These are phyloP conservation scores for Fusarium sp. DNA, from an alignment of 2,329 filamentous ascomycete genomes.

Conservation along the genomic window DNA sequence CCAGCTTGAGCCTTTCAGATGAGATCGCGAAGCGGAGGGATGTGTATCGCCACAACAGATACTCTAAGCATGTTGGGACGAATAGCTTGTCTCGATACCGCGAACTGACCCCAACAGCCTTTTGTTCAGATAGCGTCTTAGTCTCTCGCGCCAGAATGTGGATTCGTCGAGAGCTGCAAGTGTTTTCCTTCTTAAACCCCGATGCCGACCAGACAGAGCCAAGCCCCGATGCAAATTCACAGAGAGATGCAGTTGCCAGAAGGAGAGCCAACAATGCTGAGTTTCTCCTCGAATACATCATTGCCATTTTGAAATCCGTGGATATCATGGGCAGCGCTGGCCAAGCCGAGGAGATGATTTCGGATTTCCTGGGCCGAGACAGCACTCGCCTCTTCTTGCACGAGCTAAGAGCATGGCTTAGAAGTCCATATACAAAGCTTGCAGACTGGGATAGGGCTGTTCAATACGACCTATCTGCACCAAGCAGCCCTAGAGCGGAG, in stretches of 20 bases:
- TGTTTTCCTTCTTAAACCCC: conserved; percentile 76
- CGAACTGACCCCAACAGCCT: conserved; percentile 74
- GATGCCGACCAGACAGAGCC: conserved; percentile 35
- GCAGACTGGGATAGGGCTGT: conserved; percentile 83
- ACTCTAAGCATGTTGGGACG: conserved; percentile 83
- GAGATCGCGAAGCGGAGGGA: conserved; percentile 65
- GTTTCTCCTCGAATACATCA: conserved; percentile 85
- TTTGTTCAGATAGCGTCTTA: conserved; percentile 72
- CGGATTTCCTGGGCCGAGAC: conserved; percentile 79
- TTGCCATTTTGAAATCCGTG: conserved; percentile 83
- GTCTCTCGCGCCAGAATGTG: conserved; percentile 81
- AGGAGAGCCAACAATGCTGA: conserved; percentile 74
- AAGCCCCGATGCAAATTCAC: neutral
- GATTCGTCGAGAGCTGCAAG: conserved; percentile 83
- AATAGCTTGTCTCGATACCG: conserved; percentile 81
- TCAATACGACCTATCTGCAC: conserved; percentile 65
- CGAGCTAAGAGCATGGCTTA: conserved; percentile 82
- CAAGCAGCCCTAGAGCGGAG: neutral
- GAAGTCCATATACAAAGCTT: conserved; percentile 78
- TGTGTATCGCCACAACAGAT: conserved; percentile 77
- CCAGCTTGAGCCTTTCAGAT: conserved; percentile 8
- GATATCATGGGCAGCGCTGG: conserved; percentile 83
- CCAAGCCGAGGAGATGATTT: conserved; percentile 80
- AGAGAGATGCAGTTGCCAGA: conserved; percentile 29
- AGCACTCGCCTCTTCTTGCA: conserved; percentile 82